Conservation (phyloP, 2,329 filamentous ascomycete species). For the Graphilbum fragrans region DNA sequence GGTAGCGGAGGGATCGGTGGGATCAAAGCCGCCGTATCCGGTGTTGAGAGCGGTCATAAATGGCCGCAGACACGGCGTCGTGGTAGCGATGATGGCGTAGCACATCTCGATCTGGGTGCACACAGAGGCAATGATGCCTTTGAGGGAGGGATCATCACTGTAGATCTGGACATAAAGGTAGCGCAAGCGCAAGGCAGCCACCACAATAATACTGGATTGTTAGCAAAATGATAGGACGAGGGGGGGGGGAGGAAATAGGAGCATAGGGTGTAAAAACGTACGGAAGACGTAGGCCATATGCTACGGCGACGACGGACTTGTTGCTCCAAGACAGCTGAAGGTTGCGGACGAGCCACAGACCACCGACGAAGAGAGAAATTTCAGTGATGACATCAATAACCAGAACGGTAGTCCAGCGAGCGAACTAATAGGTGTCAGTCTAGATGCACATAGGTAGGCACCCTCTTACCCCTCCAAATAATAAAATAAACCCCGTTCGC, state of each 20-base stretch:
- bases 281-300: slow-evolving; percentile 24
- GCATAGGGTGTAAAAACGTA: slow-evolving; percentile 6
- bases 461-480: too few species aligned
- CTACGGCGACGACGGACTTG: slow-evolving; percentile 24
- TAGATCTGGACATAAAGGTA: slow-evolving; percentile 19
- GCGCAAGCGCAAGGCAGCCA: slow-evolving; percentile 23
- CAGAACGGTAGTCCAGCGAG: slow-evolving; percentile 24
- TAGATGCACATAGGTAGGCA: not conserved
- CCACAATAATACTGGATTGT: slow-evolving; percentile 24
- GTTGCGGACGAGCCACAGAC: slow-evolving; percentile 22
- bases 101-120: slow-evolving; percentile 27
- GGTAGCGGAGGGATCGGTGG: slow-evolving; percentile 3
- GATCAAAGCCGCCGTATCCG: slow-evolving; percentile 16
- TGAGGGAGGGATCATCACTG: slow-evolving; percentile 23
- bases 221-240: not conserved
- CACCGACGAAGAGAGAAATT: slow-evolving; percentile 21
- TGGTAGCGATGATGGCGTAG: slow-evolving; percentile 27
- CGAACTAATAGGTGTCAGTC: slow-evolving; percentile 13
- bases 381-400: slow-evolving; percentile 28
- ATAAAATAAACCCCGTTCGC: too few species aligned
- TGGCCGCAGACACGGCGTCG: slow-evolving; percentile 28
- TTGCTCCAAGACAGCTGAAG: slow-evolving; percentile 24
- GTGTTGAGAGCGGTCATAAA: slow-evolving; percentile 25
- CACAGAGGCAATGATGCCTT: slow-evolving; percentile 20
- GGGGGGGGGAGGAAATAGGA: not conserved